These are phyloP conservation scores for Forsythia viridissima DNA, from an alignment of 257 asterid genomes.

Conservation along the genomic window DNA sequence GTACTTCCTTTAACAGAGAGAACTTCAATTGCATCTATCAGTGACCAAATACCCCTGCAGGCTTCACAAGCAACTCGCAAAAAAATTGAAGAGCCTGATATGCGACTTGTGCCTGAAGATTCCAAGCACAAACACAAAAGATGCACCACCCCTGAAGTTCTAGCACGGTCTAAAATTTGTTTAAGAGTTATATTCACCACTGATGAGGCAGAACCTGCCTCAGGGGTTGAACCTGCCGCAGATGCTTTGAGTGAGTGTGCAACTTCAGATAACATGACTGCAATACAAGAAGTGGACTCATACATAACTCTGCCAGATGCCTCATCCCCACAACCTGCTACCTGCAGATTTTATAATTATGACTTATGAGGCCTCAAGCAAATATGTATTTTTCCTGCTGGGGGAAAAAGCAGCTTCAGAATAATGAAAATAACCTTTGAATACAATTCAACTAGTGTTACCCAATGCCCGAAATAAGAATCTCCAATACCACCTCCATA, in stretches of 20 bases:
- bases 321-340: slow-evolving; percentile 60
- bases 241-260: slow-evolving; percentile 72
- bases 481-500: slow-evolving; percentile 55
- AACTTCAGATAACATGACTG: slow-evolving; percentile 70
- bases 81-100: slow-evolving; percentile 84
- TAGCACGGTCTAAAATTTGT: slow-evolving; percentile 71
- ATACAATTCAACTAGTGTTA: slow-evolving; percentile 61
- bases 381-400: slow-evolving; percentile 19
- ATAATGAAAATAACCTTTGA: slow-evolving; percentile 65
- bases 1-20: slow-evolving; percentile 47
- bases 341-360: slow-evolving; percentile 47
- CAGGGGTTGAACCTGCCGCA: slow-evolving; percentile 48
- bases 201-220: slow-evolving; percentile 42
- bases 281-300: slow-evolving; percentile 84
- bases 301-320: slow-evolving; percentile 71
- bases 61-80: slow-evolving; percentile 95
- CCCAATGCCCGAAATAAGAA: slow-evolving; percentile 75
- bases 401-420: slow-evolving; percentile 9
- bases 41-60: slow-evolving; percentile 82
- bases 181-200: slow-evolving; percentile 47
- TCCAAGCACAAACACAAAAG: slow-evolving; percentile 76
- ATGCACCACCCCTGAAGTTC: slow-evolving; percentile 62
- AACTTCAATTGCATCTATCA: slow-evolving; percentile 74
- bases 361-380: slow-evolving; percentile 23
- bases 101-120: slow-evolving; percentile 80